Evolutionary conservation across 495 filamentous ascomycete genomes (phyloP).

Genomic region (Podospora pseudoanserina): DNA sequence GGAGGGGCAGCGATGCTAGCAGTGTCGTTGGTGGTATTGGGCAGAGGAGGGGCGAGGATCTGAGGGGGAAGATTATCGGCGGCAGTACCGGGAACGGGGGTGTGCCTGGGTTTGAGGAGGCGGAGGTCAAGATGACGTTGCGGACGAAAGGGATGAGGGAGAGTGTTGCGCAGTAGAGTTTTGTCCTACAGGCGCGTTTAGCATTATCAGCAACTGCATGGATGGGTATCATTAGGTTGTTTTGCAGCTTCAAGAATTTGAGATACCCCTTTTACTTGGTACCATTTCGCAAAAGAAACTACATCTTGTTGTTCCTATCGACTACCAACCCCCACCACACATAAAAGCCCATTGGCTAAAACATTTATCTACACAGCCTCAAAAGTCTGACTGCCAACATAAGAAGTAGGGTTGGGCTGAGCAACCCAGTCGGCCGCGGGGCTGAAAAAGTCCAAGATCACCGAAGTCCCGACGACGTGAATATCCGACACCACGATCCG

Average conservation of each 20-base stretch:
- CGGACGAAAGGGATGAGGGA: slow-evolving; percentile 48
- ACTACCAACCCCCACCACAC: background rate
- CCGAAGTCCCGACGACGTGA: background rate
- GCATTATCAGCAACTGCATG: background rate
- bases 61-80: slow-evolving; percentile 31
- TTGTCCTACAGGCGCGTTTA: background rate
- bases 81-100: slow-evolving; percentile 7
- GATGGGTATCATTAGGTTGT: background rate
- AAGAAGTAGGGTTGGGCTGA: background rate
- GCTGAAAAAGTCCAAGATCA: slow-evolving; percentile 3
- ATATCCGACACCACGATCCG: slow-evolving; percentile 8
- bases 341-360: no score
- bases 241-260: background rate
- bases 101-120: slow-evolving; percentile 35
- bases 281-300: no score
- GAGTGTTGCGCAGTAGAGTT: slow-evolving; percentile 32
- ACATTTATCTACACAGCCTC: background rate
- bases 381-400: slow-evolving; percentile 2
- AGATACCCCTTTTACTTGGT: background rate
- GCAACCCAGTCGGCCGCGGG: background rate
- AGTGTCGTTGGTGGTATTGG: slow-evolving; percentile 26
- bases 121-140: slow-evolving; percentile 36
- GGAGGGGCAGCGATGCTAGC: slow-evolving; percentile 49
- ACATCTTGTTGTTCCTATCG: background rate
- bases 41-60: slow-evolving; percentile 36